Conservation (phyloP, 352 stramenopile species). For the Aphanomyces cochlioides region DNA sequence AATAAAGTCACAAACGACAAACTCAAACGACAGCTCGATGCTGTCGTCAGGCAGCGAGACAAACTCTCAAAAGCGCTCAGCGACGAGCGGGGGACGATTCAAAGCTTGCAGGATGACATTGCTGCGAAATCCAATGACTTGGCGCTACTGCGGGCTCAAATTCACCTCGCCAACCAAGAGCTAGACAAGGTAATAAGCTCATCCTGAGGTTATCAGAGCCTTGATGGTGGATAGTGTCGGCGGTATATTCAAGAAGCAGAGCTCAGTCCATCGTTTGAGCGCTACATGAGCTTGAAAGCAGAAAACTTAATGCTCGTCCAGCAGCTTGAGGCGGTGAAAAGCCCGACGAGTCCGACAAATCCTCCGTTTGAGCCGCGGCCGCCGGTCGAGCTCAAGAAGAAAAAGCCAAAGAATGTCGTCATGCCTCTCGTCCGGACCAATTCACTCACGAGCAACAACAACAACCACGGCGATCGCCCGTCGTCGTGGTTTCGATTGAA, state of each 20-base stretch:
- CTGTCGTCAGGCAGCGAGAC: constrained; percentile 10
- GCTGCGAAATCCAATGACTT: neutral
- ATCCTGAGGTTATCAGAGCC: neutral
- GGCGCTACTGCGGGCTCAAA: neutral
- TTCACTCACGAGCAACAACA: neutral
- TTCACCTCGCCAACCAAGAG: neutral
- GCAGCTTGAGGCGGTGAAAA: constrained; percentile 14
- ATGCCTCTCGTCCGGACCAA: neutral
- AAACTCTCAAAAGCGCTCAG: neutral
- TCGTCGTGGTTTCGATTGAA: constrained; percentile 16
- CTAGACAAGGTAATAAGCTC: constrained; percentile 4
- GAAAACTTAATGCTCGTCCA: constrained; percentile 10
- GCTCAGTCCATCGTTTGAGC: constrained; percentile 20
- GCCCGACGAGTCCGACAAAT: neutral
- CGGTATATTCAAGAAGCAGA: constrained; percentile 25
- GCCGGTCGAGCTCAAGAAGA: neutral
- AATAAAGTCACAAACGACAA: neutral
- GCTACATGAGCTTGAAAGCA: constrained; percentile 20
- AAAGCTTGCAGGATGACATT: neutral
- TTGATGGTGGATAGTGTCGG: neutral
- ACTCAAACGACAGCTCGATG: constrained; percentile 20
- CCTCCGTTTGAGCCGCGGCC: too few species aligned
- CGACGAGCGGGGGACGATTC: neutral
- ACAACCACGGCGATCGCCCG: neutral
- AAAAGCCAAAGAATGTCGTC: constrained; percentile 16